Conservation (phyloP, 73 alveolate species). For the Paramecium caudatum region DNA sequence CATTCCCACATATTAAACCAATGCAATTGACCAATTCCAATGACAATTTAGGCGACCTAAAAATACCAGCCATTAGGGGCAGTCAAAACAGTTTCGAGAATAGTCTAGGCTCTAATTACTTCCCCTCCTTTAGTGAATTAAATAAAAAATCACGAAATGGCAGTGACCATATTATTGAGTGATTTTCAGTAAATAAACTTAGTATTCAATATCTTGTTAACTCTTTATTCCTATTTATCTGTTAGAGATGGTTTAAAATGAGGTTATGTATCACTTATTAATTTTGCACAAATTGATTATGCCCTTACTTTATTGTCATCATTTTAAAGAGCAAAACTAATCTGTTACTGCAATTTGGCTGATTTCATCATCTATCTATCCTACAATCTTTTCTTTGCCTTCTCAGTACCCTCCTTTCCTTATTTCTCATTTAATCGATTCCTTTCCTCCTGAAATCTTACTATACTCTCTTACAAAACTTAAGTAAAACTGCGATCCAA, state of each 20-base stretch:
- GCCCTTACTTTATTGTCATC: conserved; percentile 5
- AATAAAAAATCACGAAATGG: not conserved
- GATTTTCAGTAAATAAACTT: conserved; percentile 35
- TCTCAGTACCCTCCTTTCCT: not conserved
- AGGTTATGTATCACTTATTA: not conserved
- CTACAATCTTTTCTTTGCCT: not conserved
- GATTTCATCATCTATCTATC: not conserved
- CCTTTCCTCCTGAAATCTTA: not conserved
- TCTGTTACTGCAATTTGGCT: not conserved
- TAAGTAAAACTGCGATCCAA: not conserved
- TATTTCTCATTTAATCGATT: conserved; percentile 7
- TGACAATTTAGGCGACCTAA: not conserved
- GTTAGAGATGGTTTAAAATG: not conserved
- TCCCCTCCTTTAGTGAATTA: not conserved
- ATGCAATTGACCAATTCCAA: not conserved
- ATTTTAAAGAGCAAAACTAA: not conserved
- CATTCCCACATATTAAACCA: conserved; percentile 7
- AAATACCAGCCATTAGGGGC: not conserved
- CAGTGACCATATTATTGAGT: conserved; percentile 56
- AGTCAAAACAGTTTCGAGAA: conserved; percentile 16
- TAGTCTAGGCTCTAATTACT: conserved; percentile 4
- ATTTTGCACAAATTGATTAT: conserved; percentile 11
- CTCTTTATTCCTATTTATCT: conserved; percentile 29
- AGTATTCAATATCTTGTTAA: conserved; percentile 21
- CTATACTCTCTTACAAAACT: not conserved